Evolutionary conservation across 1,139 yeast genomes (phyloP).

Genomic region (Blastobotrys malaysiensis): DNA sequence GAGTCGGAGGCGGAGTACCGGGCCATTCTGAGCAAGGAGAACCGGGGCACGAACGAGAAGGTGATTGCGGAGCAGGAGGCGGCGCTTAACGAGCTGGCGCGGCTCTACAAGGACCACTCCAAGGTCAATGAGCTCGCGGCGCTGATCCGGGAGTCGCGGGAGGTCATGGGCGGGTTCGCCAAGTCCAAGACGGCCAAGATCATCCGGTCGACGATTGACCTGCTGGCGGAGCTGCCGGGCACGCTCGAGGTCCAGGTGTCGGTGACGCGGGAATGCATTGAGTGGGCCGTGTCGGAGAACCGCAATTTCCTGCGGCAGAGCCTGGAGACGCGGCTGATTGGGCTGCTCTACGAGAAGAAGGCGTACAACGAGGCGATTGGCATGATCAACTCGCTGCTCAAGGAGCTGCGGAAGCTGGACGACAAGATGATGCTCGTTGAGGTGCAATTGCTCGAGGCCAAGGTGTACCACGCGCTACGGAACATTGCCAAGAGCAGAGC

Average conservation of each 20-base stretch:
- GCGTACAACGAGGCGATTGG: constrained; percentile 66
- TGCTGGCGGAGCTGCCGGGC: constrained; percentile 63
- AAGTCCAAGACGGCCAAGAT: constrained; percentile 94
- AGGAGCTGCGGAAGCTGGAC: constrained; percentile 87
- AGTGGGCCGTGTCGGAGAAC: constrained; percentile 81
- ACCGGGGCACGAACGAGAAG: constrained; percentile 36
- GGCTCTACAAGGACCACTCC: constrained; percentile 29
- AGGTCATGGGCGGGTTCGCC: constrained; percentile 67
- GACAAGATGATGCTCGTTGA: constrained; percentile 94
- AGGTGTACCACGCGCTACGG: constrained; percentile 85
- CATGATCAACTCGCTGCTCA: constrained; percentile 64
- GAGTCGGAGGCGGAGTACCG: constrained; percentile 56
- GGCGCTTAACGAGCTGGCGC: constrained; percentile 34
- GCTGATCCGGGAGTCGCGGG: constrained; percentile 66
- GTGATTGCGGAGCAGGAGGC: constrained; percentile 35
- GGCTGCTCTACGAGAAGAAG: constrained; percentile 60
- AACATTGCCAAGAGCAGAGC: constrained; percentile 93
- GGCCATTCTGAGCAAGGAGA: constrained; percentile 35
- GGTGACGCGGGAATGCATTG: constrained; percentile 73
- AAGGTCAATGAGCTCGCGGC: constrained; percentile 49
- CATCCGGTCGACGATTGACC: constrained; percentile 59
- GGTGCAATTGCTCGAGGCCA: constrained; percentile 86
- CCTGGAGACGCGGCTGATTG: constrained; percentile 76
- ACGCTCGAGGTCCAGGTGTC: constrained; percentile 67
- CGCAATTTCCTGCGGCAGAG: constrained; percentile 86